Conservation (phyloP, 192 early-diverging fungal genomes). For the Entrophospora sp. region DNA sequence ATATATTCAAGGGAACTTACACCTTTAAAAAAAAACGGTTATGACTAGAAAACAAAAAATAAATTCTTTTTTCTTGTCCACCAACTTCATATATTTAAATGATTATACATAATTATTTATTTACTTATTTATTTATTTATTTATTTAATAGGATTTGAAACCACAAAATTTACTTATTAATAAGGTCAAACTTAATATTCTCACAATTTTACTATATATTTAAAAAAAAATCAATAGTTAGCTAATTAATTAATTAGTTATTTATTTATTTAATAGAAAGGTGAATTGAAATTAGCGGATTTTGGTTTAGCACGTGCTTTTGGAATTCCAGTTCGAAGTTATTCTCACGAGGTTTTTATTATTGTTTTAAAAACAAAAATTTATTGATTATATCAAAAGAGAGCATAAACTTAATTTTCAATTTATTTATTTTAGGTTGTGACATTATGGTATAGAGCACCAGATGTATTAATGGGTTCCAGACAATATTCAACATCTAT, state of each 20-base stretch:
- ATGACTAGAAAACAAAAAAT: no score
- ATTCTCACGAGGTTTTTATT: constrained; percentile 66
- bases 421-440: constrained; percentile 45
- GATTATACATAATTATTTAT: no score
- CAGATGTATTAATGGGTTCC: constrained; percentile 82
- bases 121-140: no score
- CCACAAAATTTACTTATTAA: constrained; percentile 91
- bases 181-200: constrained; percentile 54
- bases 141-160: constrained; percentile 59
- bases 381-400: background rate
- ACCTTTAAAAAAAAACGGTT: no score
- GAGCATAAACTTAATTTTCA: background rate
- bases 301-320: constrained; percentile 96
- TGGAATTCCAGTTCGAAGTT: constrained; percentile 86
- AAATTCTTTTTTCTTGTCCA: no score
- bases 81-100: no score
- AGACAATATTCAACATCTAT: constrained; percentile 82
- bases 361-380: background rate
- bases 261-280: constrained; percentile 31
- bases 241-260: background rate
- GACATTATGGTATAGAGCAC: constrained; percentile 82
- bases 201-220: no score
- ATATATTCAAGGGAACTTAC: no score
- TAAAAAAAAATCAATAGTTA: no score
- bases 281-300: constrained; percentile 79